These are phyloP conservation scores for Vicia faba DNA, from an alignment of 306 rosid genomes.

Conservation along the genomic window DNA sequence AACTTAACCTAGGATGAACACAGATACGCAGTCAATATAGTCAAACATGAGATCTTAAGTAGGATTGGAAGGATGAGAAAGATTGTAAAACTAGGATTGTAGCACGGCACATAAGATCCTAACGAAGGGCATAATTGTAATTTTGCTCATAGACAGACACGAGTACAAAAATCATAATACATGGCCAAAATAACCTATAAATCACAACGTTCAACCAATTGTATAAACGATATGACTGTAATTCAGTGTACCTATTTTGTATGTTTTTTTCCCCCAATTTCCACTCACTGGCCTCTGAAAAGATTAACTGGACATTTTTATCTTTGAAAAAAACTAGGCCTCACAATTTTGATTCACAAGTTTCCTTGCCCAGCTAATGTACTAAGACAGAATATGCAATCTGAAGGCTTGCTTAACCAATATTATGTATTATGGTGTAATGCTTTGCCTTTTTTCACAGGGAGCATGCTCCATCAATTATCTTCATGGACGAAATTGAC, in stretches of 20 bases:
- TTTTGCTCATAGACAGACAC: no score
- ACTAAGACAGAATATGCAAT: background rate
- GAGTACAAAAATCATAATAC: no score
- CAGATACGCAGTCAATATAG: background rate
- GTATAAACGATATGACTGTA: conserved; percentile 8
- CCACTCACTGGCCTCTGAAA: background rate
- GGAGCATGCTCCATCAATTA: conserved; percentile 99
- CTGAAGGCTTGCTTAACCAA: conserved; percentile 21
- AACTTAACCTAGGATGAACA: background rate
- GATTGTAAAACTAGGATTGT: no score
- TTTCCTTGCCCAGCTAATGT: background rate
- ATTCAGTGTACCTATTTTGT: conserved; percentile 1
- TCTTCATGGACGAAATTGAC: conserved; percentile 98
- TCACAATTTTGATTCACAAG: background rate
- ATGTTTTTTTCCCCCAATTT: background rate
- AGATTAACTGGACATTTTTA: background rate
- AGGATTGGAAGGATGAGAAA: no score
- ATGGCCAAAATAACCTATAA: no score
- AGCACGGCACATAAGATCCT: no score
- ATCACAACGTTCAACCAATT: background rate
- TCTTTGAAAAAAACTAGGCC: background rate
- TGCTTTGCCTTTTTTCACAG: conserved; percentile 44
- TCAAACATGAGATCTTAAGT: no score
- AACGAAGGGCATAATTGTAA: no score
- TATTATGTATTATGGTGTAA: conserved; percentile 13